Evolutionary conservation across 192 early-diverging fungal genomes (phyloP).

Genomic region (Mortierella hygrophila): DNA sequence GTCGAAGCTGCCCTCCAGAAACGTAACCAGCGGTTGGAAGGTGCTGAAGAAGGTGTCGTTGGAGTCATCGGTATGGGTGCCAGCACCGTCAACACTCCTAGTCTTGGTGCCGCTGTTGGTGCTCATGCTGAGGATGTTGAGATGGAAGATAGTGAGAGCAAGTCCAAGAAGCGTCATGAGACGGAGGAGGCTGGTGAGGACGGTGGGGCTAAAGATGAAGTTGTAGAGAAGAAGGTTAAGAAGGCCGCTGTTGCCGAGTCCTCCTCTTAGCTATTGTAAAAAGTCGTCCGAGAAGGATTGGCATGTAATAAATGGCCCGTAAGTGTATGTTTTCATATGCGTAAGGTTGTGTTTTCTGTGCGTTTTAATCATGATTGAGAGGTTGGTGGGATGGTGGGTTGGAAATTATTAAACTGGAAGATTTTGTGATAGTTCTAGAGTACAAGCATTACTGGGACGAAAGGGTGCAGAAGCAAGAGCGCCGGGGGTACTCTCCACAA

Average conservation of each 20-base stretch:
- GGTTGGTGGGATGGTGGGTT: too few relatives aligned
- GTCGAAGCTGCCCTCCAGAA: conserved; percentile 39
- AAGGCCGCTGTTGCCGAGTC: neutral
- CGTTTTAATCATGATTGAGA: neutral
- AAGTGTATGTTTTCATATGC: neutral
- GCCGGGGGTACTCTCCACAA: neutral
- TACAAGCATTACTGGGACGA: too few relatives aligned
- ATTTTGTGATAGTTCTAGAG: too few relatives aligned
- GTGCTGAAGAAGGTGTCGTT: conserved; percentile 29
- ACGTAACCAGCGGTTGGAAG: conserved; percentile 43
- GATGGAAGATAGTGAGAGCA: neutral
- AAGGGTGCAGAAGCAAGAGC: neutral
- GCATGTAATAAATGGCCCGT: neutral
- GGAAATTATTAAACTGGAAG: too few relatives aligned
- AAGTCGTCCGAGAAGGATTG: neutral
- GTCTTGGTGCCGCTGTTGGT: neutral
- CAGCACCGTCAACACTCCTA: neutral
- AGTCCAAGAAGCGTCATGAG: conserved; percentile 7
- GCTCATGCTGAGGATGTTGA: neutral
- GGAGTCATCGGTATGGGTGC: conserved; percentile 19
- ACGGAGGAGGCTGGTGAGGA: neutral
- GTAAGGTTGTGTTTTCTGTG: neutral
- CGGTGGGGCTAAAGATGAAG: neutral
- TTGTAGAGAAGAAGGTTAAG: conserved; percentile 6
- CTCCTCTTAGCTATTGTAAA: neutral